These are phyloP conservation scores for Marasmius oreades DNA, from an alignment of 1,284 basidiomycete species.

Conservation along the genomic window DNA sequence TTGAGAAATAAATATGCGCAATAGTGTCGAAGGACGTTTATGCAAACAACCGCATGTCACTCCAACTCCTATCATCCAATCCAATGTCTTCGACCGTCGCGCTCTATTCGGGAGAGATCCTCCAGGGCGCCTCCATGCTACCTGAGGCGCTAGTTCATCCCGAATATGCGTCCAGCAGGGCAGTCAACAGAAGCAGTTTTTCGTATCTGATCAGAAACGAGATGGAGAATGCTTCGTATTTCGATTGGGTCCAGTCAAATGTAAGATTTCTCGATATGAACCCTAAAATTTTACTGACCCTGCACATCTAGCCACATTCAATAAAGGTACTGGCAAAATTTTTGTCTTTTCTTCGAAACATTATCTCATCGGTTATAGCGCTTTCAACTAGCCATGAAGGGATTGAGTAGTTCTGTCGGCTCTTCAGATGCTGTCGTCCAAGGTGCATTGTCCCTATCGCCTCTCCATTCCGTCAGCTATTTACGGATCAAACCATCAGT, in stretches of 20 bases:
- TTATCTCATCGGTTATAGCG: no score
- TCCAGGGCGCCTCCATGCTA: neutral
- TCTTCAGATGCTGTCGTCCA: no score
- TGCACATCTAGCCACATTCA: no score
- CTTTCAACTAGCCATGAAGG: no score
- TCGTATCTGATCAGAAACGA: neutral
- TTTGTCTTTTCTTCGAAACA: no score
- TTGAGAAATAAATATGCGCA: no score
- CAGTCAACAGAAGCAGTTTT: neutral
- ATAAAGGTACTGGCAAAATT: no score
- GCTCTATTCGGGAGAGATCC: neutral
- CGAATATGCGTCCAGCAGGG: neutral
- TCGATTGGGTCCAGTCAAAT: neutral
- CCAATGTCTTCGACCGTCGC: neutral
- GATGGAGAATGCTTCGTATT: neutral
- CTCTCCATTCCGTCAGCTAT: no score
- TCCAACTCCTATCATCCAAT: neutral
- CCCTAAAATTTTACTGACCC: no score
- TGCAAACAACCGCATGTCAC: neutral
- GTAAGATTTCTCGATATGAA: neutral
- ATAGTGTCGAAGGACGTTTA: neutral
- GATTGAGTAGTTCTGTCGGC: no score
- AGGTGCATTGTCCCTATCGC: no score
- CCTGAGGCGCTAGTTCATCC: neutral
- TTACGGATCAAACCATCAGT: no score